Evolutionary conservation across 192 early-diverging fungal genomes (phyloP), one percentile per base, ranked within the genome.

Genomic region (Lobosporangium transversale): DNA sequence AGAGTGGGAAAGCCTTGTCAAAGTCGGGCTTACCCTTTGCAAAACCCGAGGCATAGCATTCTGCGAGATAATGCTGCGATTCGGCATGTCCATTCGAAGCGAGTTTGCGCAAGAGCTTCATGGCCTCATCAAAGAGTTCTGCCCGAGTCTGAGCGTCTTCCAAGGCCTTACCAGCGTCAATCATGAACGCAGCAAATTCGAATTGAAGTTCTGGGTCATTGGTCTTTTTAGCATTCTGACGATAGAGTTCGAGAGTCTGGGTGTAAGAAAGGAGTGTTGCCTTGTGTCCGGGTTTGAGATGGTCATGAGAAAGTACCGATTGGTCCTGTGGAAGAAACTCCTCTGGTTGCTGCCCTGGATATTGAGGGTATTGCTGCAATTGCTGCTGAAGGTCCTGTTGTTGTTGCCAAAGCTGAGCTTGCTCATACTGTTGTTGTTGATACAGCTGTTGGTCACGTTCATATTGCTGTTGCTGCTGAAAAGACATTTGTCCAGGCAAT

Each of bases 51-150:
- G 89, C 87, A 68, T 86, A 90, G 36, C 89, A 82, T 36, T 91
- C 87, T 21, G 87, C 92, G 14, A 94, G 79, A 47, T 86, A 84
- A 58, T 89, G 85, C 58, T 91, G 90, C n/a, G 91, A 89, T 53
- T 92, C 87, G 12, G 85, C 79, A 70, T 89, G 86, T 15, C 88
- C 88, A 23, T 70, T 66, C 20, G 68, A 81, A 30, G 85, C 81
- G 31, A 92, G 62, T 58, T 86, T 85, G 50, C 83, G 82, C 31
- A 92, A 69, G 21, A 92, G 47, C 53, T 81, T 79, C 71, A 88
- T 85, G n/a, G 88, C 92, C 69, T 94, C 92, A 33, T 86, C 89
- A 48, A 87, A 75, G 51, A 90, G 71, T 37, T 85, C 74, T n/a
- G 58, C 84, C 61, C 69, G 74, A 18, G 80, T 70, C 40, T 84